Conservation (phyloP, 2,329 filamentous ascomycete species). For the Arthrobotrys entomopaga region DNA sequence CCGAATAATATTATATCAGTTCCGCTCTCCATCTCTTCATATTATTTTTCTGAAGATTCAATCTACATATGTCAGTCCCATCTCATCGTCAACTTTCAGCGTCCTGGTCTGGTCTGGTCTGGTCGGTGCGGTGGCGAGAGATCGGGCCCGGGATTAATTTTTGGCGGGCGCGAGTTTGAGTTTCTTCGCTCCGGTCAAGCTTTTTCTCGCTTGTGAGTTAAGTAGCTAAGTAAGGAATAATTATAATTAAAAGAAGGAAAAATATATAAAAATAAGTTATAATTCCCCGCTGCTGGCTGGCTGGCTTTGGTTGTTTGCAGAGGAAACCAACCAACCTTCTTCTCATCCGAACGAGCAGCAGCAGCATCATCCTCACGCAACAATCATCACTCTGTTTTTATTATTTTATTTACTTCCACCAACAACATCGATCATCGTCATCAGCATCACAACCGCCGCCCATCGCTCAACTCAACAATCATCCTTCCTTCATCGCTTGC, state of each 20-base stretch:
- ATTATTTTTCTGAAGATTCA: background rate
- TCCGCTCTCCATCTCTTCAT: too few relatives aligned
- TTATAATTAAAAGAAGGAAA: too few relatives aligned
- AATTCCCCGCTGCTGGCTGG: too few relatives aligned
- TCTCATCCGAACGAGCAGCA: background rate
- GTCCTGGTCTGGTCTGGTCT: too few relatives aligned
- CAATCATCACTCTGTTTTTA: background rate
- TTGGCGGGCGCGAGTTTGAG: slow-evolving; percentile 2
- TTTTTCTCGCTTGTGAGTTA: slow-evolving; percentile 1
- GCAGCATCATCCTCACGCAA: background rate
- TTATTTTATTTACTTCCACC: background rate
- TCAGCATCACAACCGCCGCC: slow-evolving; percentile 7
- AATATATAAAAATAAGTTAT: too few relatives aligned
- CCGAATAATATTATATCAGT: too few relatives aligned
- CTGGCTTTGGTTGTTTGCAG: background rate
- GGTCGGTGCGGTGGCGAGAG: too few relatives aligned
- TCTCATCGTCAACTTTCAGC: background rate
- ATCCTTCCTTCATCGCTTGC: slow-evolving; percentile 48
- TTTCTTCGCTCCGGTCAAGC: slow-evolving; percentile 11
- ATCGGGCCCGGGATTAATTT: too few relatives aligned
- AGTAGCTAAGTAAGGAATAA: background rate
- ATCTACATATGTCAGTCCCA: background rate
- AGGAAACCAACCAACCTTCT: slow-evolving; percentile 4
- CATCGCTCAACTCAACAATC: slow-evolving; percentile 1
- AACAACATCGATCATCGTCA: background rate